phyloP scores from a whole-genome alignment of 345 rosid species.

The Lepidium didymum region DNA sequence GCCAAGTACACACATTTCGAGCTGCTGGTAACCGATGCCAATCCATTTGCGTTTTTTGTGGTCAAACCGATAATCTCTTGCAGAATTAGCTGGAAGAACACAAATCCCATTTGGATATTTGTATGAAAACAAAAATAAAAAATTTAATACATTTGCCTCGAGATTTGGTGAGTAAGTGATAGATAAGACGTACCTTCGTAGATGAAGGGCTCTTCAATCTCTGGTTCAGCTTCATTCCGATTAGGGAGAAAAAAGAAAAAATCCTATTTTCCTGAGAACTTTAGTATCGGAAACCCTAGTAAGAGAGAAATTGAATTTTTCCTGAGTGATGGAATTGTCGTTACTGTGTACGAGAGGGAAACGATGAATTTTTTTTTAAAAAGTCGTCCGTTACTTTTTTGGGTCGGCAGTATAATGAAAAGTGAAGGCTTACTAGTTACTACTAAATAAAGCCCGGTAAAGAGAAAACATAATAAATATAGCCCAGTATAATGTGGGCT shows the following conservation, averaged over 20 bases:
- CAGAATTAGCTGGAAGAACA: slow-evolving; percentile 35
- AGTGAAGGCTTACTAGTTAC: too few species aligned
- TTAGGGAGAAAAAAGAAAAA: background rate
- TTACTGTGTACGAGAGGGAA: slow-evolving; percentile 25
- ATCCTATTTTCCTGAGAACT: background rate
- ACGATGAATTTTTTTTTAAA: background rate
- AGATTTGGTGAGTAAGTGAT: background rate
- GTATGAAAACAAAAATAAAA: background rate
- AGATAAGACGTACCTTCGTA: slow-evolving; percentile 41
- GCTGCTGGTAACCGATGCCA: slow-evolving; percentile 43
- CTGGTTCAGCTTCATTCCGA: slow-evolving; percentile 44
- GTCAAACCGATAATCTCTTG: slow-evolving; percentile 71
- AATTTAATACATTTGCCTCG: background rate
- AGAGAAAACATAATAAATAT: background rate
- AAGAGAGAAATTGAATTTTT: background rate
- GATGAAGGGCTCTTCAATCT: slow-evolving; percentile 42
- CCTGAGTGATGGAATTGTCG: background rate
- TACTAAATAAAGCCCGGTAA: background rate
- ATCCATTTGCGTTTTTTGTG: slow-evolving; percentile 52
- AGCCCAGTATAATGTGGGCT: background rate
- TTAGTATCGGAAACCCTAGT: slow-evolving; percentile 16
- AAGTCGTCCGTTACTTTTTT: background rate
- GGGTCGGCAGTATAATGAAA: too few species aligned
- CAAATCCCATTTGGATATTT: background rate
- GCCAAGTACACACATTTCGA: slow-evolving; percentile 57